Evolutionary conservation across 1,284 basidiomycete genomes (phyloP).

Genomic region (Trametes polyzona): DNA sequence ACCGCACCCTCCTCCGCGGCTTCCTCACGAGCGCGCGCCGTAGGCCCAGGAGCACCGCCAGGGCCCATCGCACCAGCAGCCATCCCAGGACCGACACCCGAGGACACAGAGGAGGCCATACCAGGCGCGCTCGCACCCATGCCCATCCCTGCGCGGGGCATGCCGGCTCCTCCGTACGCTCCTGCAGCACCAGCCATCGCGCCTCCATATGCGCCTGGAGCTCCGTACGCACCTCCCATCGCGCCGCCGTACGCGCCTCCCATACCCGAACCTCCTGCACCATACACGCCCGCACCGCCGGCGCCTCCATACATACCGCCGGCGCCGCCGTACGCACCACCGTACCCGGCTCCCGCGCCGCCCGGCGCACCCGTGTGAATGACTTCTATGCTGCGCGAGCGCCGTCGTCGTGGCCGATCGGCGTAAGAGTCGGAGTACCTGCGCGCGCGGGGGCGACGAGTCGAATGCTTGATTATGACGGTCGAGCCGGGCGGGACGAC

Average conservation of each 20-base stretch:
- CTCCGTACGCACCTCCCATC: background rate
- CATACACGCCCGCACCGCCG: background rate
- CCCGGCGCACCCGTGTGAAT: background rate
- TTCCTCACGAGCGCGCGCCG: background rate
- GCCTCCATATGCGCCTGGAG: background rate
- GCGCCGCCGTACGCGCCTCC: background rate
- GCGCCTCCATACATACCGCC: background rate
- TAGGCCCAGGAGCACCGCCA: background rate
- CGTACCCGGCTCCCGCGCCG: background rate
- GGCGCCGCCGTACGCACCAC: background rate
- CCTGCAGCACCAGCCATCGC: background rate
- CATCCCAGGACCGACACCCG: too few species aligned
- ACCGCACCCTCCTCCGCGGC: conserved; percentile 1
- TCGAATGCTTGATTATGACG: background rate
- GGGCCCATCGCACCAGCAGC: background rate
- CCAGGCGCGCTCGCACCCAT: background rate
- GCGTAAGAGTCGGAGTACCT: conserved; percentile 11
- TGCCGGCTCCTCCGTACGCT: background rate
- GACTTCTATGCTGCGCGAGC: conserved; percentile 1
- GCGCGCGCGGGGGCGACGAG: conserved; percentile 3
- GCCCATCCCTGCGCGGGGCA: background rate
- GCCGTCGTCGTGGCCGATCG: background rate
- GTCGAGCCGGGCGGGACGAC: background rate
- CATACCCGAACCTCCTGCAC: background rate
- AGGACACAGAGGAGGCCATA: background rate